Evolutionary conservation across 1,284 basidiomycete genomes (phyloP), one percentile per base, ranked within the genome.

Genomic region (Omphalotus olearius): DNA sequence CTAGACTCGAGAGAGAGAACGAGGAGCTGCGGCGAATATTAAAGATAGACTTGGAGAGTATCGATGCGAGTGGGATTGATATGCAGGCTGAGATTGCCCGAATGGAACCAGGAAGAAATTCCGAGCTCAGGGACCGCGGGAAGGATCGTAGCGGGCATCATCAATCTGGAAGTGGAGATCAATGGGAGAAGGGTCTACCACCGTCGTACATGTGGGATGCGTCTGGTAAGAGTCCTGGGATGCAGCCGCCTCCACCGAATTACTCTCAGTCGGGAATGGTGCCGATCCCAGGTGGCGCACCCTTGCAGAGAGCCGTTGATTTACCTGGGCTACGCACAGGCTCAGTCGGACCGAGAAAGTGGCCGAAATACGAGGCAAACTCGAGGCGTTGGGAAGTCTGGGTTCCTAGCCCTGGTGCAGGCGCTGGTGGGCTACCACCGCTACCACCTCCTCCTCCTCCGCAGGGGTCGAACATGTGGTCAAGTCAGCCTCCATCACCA

Each of bases 1-100:
- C 77, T 33, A 78, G 91, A 36, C 70, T 98, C 35, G 83, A 88
- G 64, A 73, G 71, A 51, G 94, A 96, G 70, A 98, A 98, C 63
- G 78, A 80, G 40, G 74, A 82, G 52, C 72, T 98, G 47, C 75
- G 94, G 51, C 76, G 77, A 61, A 67, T 86, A 66, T 70, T 96
- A 35, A 83, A 79, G 9, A 91, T 95, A 58, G 85, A 89, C 66
- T 64, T 70, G 40, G 73, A 67, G 16, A 75, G 70, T 35, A 72
- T 85, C 47, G 64, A 68, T 6, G 73, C 72, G 47, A 72, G 71
- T 47, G 84, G 82, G 1, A 63, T 83, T 26, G 68, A 65, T 0
- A 53, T 80, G 28, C 79, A 80, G 52, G 52, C 72, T 36, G 70
- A 74, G 47, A 48, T 69, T 67, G 65, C 62, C 69, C 76, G 60